Conservation (phyloP, 2,329 filamentous ascomycete species). For the Fusarium sambucinum region DNA sequence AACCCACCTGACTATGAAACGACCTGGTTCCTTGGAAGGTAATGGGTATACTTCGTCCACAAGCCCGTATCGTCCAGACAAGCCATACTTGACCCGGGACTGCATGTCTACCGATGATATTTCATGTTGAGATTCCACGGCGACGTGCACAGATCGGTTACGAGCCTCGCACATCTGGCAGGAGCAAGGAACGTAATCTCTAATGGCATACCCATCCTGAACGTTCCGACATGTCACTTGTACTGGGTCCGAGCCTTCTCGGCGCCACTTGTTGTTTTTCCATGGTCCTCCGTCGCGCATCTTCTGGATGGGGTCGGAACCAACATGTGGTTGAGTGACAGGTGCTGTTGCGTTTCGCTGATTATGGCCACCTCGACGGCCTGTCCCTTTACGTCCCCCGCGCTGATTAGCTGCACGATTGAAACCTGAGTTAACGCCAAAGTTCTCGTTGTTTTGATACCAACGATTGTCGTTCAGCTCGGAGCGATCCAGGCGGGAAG, state of each 20-base stretch:
- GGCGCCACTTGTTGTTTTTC: slow-evolving; percentile 37
- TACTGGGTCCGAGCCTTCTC: slow-evolving; percentile 21
- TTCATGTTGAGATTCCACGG: slow-evolving; percentile 16
- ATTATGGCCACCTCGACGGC: slow-evolving; percentile 35
- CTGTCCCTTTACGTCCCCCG: slow-evolving; percentile 21
- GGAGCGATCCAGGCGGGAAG: slow-evolving; percentile 20
- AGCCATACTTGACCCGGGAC: slow-evolving; percentile 48
- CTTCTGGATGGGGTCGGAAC: slow-evolving; percentile 19
- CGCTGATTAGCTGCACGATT: slow-evolving; percentile 32
- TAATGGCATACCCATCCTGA: slow-evolving; percentile 6
- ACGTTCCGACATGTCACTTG: slow-evolving; percentile 45
- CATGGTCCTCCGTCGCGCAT: slow-evolving; percentile 31
- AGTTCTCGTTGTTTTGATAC: slow-evolving; percentile 28
- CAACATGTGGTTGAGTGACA: slow-evolving; percentile 13
- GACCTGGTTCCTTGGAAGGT: slow-evolving; percentile 15
- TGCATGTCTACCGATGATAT: slow-evolving; percentile 41
- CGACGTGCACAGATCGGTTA: slow-evolving; percentile 52
- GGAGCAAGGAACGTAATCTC: slow-evolving; percentile 48
- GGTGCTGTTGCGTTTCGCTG: slow-evolving; percentile 42
- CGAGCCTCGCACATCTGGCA: slow-evolving; percentile 48
- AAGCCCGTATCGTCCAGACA: slow-evolving; percentile 47
- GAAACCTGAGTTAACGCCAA: slow-evolving; percentile 1
- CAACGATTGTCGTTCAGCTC: slow-evolving; percentile 25
- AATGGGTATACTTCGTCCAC: slow-evolving; percentile 49
- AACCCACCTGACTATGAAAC: slow-evolving; percentile 50